Evolutionary conservation across 352 stramenopile species (phyloP).

Genomic region (Aphanomyces invadans): DNA sequence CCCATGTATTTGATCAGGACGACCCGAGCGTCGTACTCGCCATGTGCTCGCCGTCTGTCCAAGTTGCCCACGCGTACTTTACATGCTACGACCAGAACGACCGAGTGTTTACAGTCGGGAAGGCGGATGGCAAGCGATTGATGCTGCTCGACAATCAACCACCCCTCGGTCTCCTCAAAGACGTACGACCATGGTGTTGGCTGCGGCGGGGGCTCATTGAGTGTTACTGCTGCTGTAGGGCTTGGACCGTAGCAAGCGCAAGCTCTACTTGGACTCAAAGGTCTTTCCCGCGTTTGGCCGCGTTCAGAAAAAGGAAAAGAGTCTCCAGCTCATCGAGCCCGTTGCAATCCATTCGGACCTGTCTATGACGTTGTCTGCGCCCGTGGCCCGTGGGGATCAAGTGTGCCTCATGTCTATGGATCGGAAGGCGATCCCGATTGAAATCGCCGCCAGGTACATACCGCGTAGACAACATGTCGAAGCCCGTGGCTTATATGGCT

Average conservation of each 20-base stretch:
- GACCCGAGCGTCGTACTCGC: conserved; percentile 57
- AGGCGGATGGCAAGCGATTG: conserved; percentile 52
- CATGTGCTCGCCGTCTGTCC: conserved; percentile 69
- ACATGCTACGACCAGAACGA: conserved; percentile 70
- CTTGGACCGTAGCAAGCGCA: conserved; percentile 50
- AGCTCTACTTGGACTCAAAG: conserved; percentile 40
- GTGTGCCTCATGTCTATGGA: conserved; percentile 72
- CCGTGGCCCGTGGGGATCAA: conserved; percentile 51
- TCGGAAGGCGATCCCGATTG: conserved; percentile 41
- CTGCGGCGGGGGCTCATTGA: too few relatives aligned
- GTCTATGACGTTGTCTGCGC: conserved; percentile 43
- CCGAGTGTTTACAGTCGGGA: conserved; percentile 56
- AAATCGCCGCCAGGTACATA: conserved; percentile 41
- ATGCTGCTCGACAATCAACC: conserved; percentile 60
- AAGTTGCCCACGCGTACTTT: conserved; percentile 70
- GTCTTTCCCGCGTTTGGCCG: conserved; percentile 46
- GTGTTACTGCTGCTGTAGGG: conserved; percentile 49
- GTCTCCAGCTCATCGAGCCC: conserved; percentile 66
- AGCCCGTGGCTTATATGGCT: neutral
- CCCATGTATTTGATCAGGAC: conserved; percentile 5
- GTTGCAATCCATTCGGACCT: conserved; percentile 44
- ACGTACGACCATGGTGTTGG: conserved; percentile 63
- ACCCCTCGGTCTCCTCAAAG: conserved; percentile 60
- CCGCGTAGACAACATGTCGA: conserved; percentile 36
- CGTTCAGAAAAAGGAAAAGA: conserved; percentile 39